Evolutionary conservation across 345 rosid species (phyloP).

Genomic region (Corymbia maculata): DNA sequence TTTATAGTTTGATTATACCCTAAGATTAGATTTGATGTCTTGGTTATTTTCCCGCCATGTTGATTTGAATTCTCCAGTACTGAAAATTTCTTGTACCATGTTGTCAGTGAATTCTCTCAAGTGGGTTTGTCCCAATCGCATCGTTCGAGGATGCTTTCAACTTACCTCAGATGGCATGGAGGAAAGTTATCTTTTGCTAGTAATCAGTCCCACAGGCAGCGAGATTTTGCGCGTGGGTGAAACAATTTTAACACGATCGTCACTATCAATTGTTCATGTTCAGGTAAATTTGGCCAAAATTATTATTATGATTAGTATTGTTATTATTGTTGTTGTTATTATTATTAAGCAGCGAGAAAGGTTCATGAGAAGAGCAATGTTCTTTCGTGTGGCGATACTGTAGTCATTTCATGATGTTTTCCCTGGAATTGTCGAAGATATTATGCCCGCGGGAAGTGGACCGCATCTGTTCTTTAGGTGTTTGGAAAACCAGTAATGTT

Average conservation of each 20-base stretch:
- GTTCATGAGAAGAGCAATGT: too few relatives aligned
- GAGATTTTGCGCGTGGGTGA: conserved; percentile 60
- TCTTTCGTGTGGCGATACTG: conserved; percentile 11
- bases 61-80: too few relatives aligned
- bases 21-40: too few relatives aligned
- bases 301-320: too few relatives aligned
- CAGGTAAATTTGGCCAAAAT: too few relatives aligned
- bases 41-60: too few relatives aligned
- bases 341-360: too few relatives aligned
- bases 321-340: too few relatives aligned
- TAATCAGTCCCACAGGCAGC: conserved; percentile 58
- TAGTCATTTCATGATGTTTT: conserved; percentile 52
- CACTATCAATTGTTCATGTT: too few relatives aligned
- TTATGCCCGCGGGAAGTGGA: conserved; percentile 58
- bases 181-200: conserved; percentile 67
- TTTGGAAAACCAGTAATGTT: conserved; percentile 53
- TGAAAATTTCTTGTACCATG: too few relatives aligned
- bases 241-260: not conserved
- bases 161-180: conserved; percentile 19
- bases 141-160: conserved; percentile 66
- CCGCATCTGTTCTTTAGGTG: conserved; percentile 70
- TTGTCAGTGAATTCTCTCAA: conserved; percentile 71
- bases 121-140: conserved; percentile 69
- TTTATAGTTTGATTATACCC: too few relatives aligned
- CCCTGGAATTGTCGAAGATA: conserved; percentile 54